phyloP scores from a whole-genome alignment of 441 rosid genomes.

The Corymbia citriodora region DNA sequence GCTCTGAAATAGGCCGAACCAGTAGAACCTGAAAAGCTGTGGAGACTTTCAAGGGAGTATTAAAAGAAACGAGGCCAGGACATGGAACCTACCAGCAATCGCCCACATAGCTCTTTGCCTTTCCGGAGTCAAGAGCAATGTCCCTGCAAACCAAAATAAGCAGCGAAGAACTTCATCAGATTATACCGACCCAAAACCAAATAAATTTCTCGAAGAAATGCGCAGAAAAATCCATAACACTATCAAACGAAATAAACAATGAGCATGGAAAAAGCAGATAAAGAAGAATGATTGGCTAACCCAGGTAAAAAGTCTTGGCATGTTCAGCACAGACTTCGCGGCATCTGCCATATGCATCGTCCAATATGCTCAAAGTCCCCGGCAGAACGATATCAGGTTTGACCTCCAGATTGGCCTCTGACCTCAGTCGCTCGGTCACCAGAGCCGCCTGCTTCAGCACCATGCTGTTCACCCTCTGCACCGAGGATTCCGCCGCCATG shows the following conservation, averaged over 20 bases:
- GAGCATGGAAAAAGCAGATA: neutral
- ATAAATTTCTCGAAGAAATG: neutral
- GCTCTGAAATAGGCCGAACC: neutral
- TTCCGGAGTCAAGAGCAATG: conserved; percentile 71
- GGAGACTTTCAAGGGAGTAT: neutral
- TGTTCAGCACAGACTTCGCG: conserved; percentile 82
- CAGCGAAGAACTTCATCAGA: neutral
- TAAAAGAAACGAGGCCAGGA: neutral
- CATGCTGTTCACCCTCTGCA: conserved; percentile 73
- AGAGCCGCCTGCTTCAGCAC: conserved; percentile 82
- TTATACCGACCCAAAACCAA: neutral
- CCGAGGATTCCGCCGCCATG: conserved; percentile 36
- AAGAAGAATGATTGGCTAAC: conserved; percentile 15
- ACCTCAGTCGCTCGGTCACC: conserved; percentile 42
- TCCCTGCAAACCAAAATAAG: conserved; percentile 30
- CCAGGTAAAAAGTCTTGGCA: conserved; percentile 80
- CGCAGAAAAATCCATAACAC: neutral
- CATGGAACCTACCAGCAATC: conserved; percentile 39
- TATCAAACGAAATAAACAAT: neutral
- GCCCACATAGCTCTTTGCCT: conserved; percentile 84
- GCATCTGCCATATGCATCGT: conserved; percentile 75
- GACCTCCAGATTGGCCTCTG: conserved; percentile 29
- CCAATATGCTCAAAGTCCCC: conserved; percentile 47
- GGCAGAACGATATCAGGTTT: conserved; percentile 40
- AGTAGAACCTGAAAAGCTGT: neutral